Evolutionary conservation across 768 basidiomycete genomes (phyloP).

Genomic region (Trametes punicea): DNA sequence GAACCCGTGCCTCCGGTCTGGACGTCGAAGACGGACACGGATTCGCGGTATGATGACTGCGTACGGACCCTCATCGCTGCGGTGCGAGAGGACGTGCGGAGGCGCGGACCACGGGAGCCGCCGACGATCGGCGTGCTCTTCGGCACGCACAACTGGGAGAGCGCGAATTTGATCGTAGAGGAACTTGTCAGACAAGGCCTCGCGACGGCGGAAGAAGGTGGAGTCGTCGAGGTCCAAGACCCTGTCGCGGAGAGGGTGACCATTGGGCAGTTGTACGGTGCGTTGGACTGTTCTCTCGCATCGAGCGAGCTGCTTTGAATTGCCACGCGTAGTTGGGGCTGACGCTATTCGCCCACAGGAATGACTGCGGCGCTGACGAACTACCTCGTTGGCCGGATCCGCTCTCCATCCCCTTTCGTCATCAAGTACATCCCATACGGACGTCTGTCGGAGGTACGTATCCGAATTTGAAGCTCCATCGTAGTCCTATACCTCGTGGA

Average conservation of each 20-base stretch:
- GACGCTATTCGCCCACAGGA: slow-evolving; percentile 52
- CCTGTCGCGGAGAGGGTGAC: slow-evolving; percentile 63
- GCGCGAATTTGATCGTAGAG: slow-evolving; percentile 57
- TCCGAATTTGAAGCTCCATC: not conserved
- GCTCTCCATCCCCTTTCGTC: slow-evolving; percentile 58
- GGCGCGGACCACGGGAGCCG: slow-evolving; percentile 3
- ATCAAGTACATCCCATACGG: slow-evolving; percentile 87
- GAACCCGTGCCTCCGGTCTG: slow-evolving; percentile 67
- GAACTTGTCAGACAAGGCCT: slow-evolving; percentile 58
- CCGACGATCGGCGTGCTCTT: slow-evolving; percentile 66
- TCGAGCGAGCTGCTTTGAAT: no score
- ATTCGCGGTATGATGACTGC: slow-evolving; percentile 67
- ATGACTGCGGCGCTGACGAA: slow-evolving; percentile 85
- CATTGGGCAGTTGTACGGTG: slow-evolving; percentile 84
- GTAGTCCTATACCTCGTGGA: not conserved
- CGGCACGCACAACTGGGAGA: slow-evolving; percentile 83
- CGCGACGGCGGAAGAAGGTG: slow-evolving; percentile 33
- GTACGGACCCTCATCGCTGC: slow-evolving; percentile 51
- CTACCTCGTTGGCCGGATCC: slow-evolving; percentile 55
- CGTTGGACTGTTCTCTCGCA: slow-evolving; percentile 17
- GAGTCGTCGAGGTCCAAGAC: slow-evolving; percentile 41
- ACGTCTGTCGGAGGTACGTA: slow-evolving; percentile 54
- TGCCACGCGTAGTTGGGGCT: no score
- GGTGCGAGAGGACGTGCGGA: slow-evolving; percentile 50
- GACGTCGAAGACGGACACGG: slow-evolving; percentile 65